A percentile compares a stretch with the other conserved stretches of the same genome.
Conservation (phyloP, 2,329 filamentous ascomycete genomes). For the Talaromyces sp. region DNA sequence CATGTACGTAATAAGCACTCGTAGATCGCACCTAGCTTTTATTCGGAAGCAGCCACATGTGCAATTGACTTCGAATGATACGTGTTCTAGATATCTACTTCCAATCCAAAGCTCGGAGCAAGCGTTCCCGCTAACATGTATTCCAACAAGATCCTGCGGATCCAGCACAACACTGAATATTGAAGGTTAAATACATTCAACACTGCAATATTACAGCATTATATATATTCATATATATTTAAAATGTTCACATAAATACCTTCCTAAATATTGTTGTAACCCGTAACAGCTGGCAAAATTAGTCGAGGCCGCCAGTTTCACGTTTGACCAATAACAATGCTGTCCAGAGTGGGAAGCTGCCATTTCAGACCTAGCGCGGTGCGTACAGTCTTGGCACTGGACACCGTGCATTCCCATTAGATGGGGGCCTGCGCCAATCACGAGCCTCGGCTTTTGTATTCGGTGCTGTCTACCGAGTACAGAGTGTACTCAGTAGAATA, state of each 20-base stretch:
- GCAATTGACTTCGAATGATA: background rate
- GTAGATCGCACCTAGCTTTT: too few relatives aligned
- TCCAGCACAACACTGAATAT: too few relatives aligned
- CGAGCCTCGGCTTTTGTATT: too few relatives aligned
- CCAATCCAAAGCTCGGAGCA: background rate
- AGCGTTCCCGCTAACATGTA: background rate
- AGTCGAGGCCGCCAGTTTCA: background rate
- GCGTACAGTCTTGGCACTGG: background rate
- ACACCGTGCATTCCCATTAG: background rate
- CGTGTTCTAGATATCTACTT: too few relatives aligned
- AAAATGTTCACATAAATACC: too few relatives aligned
- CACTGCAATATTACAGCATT: too few relatives aligned
- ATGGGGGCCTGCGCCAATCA: background rate
- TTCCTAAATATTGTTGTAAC: background rate
- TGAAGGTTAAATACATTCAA: background rate
- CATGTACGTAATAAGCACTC: too few relatives aligned
- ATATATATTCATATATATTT: too few relatives aligned
- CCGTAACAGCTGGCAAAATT: background rate
- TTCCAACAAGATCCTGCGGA: conserved; percentile 26
- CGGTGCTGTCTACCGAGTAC: background rate
- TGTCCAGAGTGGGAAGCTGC: background rate
- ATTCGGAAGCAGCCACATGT: background rate
- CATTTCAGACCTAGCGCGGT: background rate
- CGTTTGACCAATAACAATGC: background rate
- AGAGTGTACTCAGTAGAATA: background rate